These are phyloP conservation scores for Debaryomyces subglobosus DNA, from an alignment of 1,139 yeast genomes.

Conservation along the genomic window DNA sequence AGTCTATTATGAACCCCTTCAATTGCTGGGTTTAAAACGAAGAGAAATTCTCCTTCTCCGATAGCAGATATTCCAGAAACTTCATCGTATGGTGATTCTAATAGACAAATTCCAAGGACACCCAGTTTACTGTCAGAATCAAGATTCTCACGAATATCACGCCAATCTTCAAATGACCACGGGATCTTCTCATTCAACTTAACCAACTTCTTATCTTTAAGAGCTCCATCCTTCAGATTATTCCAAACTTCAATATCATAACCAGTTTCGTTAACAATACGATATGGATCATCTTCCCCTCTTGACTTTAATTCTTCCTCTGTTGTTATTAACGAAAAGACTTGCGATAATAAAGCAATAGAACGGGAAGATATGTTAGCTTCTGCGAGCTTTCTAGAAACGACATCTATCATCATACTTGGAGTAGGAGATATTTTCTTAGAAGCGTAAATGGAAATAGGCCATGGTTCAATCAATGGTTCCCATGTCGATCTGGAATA, in stretches of 20 bases:
- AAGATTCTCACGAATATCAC: slow-evolving; percentile 76
- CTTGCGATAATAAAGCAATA: slow-evolving; percentile 73
- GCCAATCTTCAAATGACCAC: slow-evolving; percentile 98
- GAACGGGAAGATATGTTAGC: slow-evolving; percentile 81
- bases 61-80: slow-evolving; percentile 65
- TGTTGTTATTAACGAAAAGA: slow-evolving; percentile 57
- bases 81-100: slow-evolving; percentile 57
- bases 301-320: slow-evolving; percentile 63
- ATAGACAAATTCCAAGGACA: slow-evolving; percentile 60
- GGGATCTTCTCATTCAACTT: slow-evolving; percentile 58
- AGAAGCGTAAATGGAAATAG: slow-evolving; percentile 72
- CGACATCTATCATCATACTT: slow-evolving; percentile 59
- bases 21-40: slow-evolving; percentile 65
- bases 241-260: slow-evolving; percentile 78
- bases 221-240: slow-evolving; percentile 34
- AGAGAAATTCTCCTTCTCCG: slow-evolving; percentile 82
- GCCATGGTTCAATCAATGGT: slow-evolving; percentile 89
- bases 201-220: slow-evolving; percentile 34
- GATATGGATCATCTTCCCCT: slow-evolving; percentile 83
- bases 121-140: slow-evolving; percentile 66
- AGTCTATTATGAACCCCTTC: slow-evolving; percentile 72
- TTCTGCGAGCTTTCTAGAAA: slow-evolving; percentile 77
- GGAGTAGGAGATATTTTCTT: slow-evolving; percentile 48
- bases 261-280: slow-evolving; percentile 84
- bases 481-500: slow-evolving; percentile 96